Percentiles rank a stretch among this genome's conserved stretches.
These are phyloP conservation scores for Endoconidiophora polonica DNA, from an alignment of 2,329 filamentous ascomycete genomes.

Conservation along the genomic window DNA sequence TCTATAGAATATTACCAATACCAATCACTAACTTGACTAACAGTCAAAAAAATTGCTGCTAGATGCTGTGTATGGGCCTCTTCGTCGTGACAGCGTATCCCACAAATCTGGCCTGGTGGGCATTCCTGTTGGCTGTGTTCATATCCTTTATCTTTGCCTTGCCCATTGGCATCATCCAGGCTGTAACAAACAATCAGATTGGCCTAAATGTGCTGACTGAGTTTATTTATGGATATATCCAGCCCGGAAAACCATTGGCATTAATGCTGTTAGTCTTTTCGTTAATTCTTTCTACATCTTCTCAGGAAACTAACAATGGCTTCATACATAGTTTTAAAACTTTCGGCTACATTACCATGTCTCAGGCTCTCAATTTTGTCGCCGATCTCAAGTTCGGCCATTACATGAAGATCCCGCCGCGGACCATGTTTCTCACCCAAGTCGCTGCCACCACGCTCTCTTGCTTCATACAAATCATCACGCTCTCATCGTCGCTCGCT, in stretches of 20 bases:
- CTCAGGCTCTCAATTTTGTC: conserved; percentile 46
- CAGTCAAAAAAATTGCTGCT: conserved; percentile 9
- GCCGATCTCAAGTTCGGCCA: conserved; percentile 54
- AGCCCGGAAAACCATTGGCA: conserved; percentile 52
- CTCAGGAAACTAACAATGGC: conserved; percentile 4
- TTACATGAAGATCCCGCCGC: conserved; percentile 55
- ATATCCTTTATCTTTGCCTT: conserved; percentile 48
- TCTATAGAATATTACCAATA: conserved; percentile 8
- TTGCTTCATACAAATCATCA: conserved; percentile 47
- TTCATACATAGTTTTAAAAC: conserved; percentile 36
- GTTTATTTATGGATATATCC: conserved; percentile 60
- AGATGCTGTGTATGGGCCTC: conserved; percentile 39
- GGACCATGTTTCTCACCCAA: conserved; percentile 50
- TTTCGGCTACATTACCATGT: conserved; percentile 47
- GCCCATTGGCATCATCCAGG: conserved; percentile 53
- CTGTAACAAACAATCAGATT: conserved; percentile 53
- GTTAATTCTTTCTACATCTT: not conserved
- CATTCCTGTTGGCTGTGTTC: conserved; percentile 47
- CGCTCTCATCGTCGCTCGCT: conserved; percentile 43
- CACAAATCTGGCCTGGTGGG: conserved; percentile 57
- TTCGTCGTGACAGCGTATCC: conserved; percentile 41
- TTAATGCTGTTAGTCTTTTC: conserved; percentile 45
- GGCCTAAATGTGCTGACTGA: conserved; percentile 60
- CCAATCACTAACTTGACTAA: not conserved
- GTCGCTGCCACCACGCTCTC: conserved; percentile 49